Percentiles rank a stretch among this genome's conserved stretches.
Evolutionary conservation across 2,329 filamentous ascomycete species (phyloP).

Genomic region (Alternaria triticina): DNA sequence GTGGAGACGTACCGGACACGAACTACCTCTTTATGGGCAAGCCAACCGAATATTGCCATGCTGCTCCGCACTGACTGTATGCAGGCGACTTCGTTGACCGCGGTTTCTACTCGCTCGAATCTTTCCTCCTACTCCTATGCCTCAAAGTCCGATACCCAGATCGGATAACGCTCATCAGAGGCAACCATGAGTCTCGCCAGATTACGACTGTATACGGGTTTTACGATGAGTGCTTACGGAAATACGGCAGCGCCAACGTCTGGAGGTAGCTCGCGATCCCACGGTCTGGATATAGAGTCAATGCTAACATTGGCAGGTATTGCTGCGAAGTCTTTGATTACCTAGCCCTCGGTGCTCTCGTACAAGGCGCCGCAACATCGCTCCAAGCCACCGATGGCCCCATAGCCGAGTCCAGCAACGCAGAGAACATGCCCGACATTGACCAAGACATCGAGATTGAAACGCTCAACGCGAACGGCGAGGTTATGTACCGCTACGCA

Average conservation of each 20-base stretch:
- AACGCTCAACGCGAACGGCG: constrained; percentile 83
- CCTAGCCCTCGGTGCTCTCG: constrained; percentile 85
- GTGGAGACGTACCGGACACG: constrained; percentile 91
- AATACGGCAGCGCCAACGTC: constrained; percentile 95
- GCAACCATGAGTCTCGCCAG: constrained; percentile 94
- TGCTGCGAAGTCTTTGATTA: constrained; percentile 99
- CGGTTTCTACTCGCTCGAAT: constrained; percentile 97
- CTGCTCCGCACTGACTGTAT: background rate
- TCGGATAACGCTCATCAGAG: constrained; percentile 93
- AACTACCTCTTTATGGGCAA: constrained; percentile 98
- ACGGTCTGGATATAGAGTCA: background rate
- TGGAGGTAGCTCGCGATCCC: constrained; percentile 63
- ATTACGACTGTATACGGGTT: constrained; percentile 98
- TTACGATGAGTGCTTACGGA: constrained; percentile 95
- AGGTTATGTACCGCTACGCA: constrained; percentile 75
- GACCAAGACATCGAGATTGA: constrained; percentile 89
- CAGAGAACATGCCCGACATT: constrained; percentile 55
- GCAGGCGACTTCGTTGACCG: constrained; percentile 95
- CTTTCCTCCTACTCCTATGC: constrained; percentile 91
- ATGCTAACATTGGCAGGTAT: constrained; percentile 52
- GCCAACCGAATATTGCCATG: background rate
- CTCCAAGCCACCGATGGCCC: constrained; percentile 67
- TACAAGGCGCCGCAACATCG: constrained; percentile 78
- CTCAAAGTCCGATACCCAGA: constrained; percentile 97
- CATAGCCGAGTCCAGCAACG: constrained; percentile 58